A percentile compares a stretch with the other conserved stretches of the same genome.
These are phyloP conservation scores for Cetraspora pellucida DNA, from an alignment of 192 early-diverging fungal genomes.

Conservation along the genomic window DNA sequence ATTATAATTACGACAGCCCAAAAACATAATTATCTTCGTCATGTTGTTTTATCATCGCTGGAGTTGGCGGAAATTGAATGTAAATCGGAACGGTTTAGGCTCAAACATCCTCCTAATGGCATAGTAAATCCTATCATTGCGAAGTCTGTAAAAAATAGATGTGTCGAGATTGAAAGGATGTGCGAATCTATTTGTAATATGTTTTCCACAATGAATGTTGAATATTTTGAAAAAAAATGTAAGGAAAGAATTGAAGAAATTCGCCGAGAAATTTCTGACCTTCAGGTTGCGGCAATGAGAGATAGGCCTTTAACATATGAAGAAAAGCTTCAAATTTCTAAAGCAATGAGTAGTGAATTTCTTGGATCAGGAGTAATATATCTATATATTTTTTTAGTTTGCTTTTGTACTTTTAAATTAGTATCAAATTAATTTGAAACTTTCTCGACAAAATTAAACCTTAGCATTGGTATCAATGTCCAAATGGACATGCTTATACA, in stretches of 20 bases:
- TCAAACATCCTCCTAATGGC: background rate
- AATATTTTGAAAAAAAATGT: conserved; percentile 22
- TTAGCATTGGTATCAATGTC: conserved; percentile 32
- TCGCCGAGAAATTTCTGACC: background rate
- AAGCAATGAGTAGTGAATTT: conserved; percentile 10
- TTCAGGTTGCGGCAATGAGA: background rate
- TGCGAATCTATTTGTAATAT: background rate
- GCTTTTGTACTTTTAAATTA: conserved; percentile 15
- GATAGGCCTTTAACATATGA: background rate
- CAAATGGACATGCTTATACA: conserved; percentile 32
- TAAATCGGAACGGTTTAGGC: background rate
- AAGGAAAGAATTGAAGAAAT: conserved; percentile 6
- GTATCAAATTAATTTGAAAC: background rate
- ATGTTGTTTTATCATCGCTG: background rate
- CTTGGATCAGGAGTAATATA: conserved; percentile 2
- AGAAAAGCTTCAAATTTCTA: conserved; percentile 17
- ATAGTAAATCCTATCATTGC: background rate
- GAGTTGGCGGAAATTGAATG: conserved; percentile 12
- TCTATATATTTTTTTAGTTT: background rate
- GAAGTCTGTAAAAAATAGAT: background rate
- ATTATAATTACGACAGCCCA: background rate
- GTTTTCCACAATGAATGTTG: background rate
- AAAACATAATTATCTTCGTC: conserved; percentile 4
- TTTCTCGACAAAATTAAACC: conserved; percentile 23
- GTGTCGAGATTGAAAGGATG: background rate